A percentile compares a stretch with the other conserved stretches of the same genome.
These are phyloP conservation scores for Botrytis pseudocinerea DNA, from an alignment of 2,329 filamentous ascomycete species.

Conservation along the genomic window DNA sequence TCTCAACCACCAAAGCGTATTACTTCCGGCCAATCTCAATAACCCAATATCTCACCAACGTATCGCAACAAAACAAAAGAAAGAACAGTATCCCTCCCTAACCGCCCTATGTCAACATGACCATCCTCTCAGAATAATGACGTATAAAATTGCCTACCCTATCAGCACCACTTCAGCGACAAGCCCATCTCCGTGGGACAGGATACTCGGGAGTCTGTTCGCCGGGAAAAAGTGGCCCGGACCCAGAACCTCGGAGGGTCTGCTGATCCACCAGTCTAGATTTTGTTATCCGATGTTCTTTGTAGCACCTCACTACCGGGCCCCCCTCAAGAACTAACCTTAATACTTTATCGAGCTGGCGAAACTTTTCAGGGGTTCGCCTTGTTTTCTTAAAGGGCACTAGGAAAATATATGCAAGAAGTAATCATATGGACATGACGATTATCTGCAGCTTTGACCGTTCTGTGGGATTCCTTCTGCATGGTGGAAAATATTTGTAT, in stretches of 20 bases:
- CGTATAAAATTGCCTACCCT: neutral
- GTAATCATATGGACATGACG: constrained; percentile 11
- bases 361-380: constrained; percentile 5
- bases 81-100: neutral
- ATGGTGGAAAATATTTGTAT: neutral
- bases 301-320: neutral
- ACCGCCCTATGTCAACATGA: neutral
- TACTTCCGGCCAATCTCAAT: neutral
- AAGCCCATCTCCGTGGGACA: neutral
- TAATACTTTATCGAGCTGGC: neutral
- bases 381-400: neutral
- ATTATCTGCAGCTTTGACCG: constrained; percentile 2
- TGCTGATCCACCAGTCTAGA: constrained; percentile 18
- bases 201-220: neutral
- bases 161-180: neutral
- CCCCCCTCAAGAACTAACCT: neutral
- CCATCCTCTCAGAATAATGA: neutral
- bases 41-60: neutral
- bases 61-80: neutral
- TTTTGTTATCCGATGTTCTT: neutral
- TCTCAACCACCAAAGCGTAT: neutral
- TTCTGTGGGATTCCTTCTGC: neutral
- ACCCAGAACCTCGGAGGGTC: constrained; percentile 8
- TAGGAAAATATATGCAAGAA: constrained; percentile 1
- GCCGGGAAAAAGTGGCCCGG: neutral